Base-by-base conservation (phyloP, 148 eudicot species). In the Fallopia convolvulus region DNA sequence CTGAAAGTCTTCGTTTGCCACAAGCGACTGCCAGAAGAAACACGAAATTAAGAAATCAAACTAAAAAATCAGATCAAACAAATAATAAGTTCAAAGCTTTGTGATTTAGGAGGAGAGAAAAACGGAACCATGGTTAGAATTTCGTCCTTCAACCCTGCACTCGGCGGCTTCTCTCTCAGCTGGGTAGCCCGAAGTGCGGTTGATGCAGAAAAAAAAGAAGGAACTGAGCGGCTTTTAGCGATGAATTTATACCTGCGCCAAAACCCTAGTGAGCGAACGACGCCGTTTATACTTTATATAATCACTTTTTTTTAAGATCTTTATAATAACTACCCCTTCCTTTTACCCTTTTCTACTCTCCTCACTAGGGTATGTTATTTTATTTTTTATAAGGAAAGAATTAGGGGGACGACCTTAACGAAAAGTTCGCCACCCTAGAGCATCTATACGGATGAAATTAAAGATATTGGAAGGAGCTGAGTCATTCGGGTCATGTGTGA, bases 1-100 rank as follows among this genome's bases (percentile, higher is more conserved):
- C 83, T 93, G 98, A 60, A 93, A 93, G 0, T 93, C 97, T 73
- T 93, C 98, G 26, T 86, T 85, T n/a, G 98, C 96, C 5, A 93
- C 91, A 77, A 93, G 78, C 77, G 93, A 83, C 98, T 93, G 83
- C 79, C 47, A 46, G 11, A 41, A 17, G 30, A 3, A 72, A 32
- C 41, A 65, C 41, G 5, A 12, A 63, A 63, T 32, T 32, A 5
- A 26, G 70, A 30, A 5, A 63, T 30, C 70, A 30, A 65, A 65
- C 6, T 39, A 21, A 76, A 52, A 3, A 30, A 17, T 32, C 68
- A 75, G 23, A 52, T 49, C n/a, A 46, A 53, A n/a, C 5, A 23
- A 26, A 6, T 14, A 30, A 70, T 26, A 12, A 4, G 6, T 13
- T 14, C 10, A 33, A 2, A 18, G 42, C 10, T 41, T 14, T 68